Conservation (phyloP, 108 stramenopile species). For the Asterionellopsis glacialis region DNA sequence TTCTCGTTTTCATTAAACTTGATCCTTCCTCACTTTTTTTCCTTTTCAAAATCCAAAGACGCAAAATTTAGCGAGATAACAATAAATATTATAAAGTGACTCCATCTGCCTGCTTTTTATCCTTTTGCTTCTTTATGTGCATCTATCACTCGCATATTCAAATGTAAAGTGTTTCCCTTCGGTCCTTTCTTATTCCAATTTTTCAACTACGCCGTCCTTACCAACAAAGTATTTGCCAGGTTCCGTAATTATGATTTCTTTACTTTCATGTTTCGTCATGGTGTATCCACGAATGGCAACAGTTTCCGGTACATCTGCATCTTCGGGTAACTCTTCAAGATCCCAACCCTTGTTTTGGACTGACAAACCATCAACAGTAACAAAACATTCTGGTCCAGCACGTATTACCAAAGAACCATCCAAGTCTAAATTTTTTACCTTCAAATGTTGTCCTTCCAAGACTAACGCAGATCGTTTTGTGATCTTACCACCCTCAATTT, state of each 20-base stretch:
- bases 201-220: conserved; percentile 37
- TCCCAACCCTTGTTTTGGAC: conserved; percentile 81
- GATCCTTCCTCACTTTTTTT: too few relatives aligned
- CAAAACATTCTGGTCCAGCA: conserved; percentile 54
- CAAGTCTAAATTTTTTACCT: conserved; percentile 68
- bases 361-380: conserved; percentile 69
- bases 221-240: conserved; percentile 74
- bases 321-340: conserved; percentile 52
- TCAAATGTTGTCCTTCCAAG: conserved; percentile 68
- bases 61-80: too few relatives aligned
- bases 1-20: too few relatives aligned
- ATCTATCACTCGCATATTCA: too few relatives aligned
- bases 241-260: conserved; percentile 69
- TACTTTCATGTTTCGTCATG: conserved; percentile 69
- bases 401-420: conserved; percentile 84
- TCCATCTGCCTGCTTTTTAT: too few relatives aligned
- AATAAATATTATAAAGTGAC: too few relatives aligned
- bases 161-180: too few relatives aligned
- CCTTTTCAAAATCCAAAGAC: too few relatives aligned
- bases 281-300: conserved; percentile 85
- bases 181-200: not conserved
- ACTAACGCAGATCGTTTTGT: conserved; percentile 70
- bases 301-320: conserved; percentile 62
- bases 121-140: too few relatives aligned
- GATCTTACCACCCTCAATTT: conserved; percentile 69